Conservation (phyloP, 2,329 filamentous ascomycete species). For the Parastagonospora avenae region DNA sequence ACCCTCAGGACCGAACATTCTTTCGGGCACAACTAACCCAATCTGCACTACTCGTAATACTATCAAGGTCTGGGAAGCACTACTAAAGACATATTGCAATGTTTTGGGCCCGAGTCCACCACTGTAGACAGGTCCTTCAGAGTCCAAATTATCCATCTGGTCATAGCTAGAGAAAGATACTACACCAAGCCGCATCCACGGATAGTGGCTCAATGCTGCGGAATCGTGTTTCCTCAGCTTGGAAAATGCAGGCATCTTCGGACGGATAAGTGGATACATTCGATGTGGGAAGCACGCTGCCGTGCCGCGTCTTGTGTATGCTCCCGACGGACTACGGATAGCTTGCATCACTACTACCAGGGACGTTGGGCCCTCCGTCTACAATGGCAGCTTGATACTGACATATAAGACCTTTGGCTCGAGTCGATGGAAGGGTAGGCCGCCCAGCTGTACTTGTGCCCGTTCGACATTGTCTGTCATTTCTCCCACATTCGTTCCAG, state of each 20-base stretch:
- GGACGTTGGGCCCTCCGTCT: conserved; percentile 1
- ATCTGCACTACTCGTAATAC: not conserved
- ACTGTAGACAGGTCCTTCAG: not conserved
- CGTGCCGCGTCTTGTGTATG: conserved; percentile 26
- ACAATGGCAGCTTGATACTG: conserved; percentile 1
- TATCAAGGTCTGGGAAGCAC: not conserved
- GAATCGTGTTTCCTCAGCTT: conserved; percentile 3
- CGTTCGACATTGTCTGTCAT: conserved; percentile 17
- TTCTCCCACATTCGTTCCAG: conserved; percentile 12
- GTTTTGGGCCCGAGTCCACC: not conserved
- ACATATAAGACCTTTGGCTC: conserved; percentile 21
- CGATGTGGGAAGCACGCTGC: conserved; percentile 22
- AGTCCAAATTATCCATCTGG: not conserved
- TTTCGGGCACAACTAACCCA: conserved; percentile 11
- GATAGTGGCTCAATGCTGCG: not conserved
- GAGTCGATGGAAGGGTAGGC: not conserved
- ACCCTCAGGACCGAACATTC: conserved; percentile 11
- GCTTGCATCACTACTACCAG: conserved; percentile 4
- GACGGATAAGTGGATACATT: conserved; percentile 1
- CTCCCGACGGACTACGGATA: conserved; percentile 10
- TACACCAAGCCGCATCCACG: not conserved
- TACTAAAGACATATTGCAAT: not conserved
- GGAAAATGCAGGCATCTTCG: not conserved
- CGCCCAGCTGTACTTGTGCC: conserved; percentile 10
- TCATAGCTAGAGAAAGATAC: not conserved